phyloP scores from a whole-genome alignment of 805 yeast genomes.

The Metschnikowia corniflorae region DNA sequence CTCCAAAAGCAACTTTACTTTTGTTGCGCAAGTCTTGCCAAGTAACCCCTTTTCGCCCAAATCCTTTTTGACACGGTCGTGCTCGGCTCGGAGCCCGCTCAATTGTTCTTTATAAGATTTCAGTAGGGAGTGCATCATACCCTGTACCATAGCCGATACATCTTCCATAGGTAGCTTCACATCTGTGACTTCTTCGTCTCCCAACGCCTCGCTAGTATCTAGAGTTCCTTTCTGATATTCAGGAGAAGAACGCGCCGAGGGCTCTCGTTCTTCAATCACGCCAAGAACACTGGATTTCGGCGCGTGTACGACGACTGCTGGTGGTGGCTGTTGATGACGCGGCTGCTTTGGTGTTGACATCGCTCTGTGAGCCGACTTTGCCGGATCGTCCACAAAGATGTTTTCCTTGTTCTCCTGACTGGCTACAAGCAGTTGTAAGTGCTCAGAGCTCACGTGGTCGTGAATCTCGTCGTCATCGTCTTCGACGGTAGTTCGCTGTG shows the following conservation, averaged over 20 bases:
- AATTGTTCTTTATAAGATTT: conserved; percentile 53
- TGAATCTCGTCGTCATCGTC: conserved; percentile 36
- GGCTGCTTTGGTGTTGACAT: conserved; percentile 30
- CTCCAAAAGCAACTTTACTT: conserved; percentile 25
- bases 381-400: conserved; percentile 37
- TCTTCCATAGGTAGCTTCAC: conserved; percentile 31
- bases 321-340: conserved; percentile 6
- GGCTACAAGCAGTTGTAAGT: conserved; percentile 27
- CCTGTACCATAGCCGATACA: conserved; percentile 32
- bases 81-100: conserved; percentile 34
- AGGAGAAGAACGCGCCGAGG: conserved; percentile 30
- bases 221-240: conserved; percentile 24
- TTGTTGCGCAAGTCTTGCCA: conserved; percentile 28
- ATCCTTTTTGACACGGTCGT: conserved; percentile 29
- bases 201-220: conserved; percentile 29
- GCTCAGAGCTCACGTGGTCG: conserved; percentile 33
- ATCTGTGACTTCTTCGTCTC: conserved; percentile 4
- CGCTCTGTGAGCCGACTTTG: conserved; percentile 22
- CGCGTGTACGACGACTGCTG: too few relatives aligned
- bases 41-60: conserved; percentile 50
- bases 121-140: conserved; percentile 47
- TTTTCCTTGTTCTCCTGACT: conserved; percentile 47
- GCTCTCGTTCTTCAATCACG: conserved; percentile 19
- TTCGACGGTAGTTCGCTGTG: conserved; percentile 43
- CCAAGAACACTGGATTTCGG: conserved; percentile 10